Percentiles rank a stretch among this genome's conserved stretches.
phyloP scores from a whole-genome alignment of 2,329 filamentous ascomycete species.

The Phialophora chinensis region DNA sequence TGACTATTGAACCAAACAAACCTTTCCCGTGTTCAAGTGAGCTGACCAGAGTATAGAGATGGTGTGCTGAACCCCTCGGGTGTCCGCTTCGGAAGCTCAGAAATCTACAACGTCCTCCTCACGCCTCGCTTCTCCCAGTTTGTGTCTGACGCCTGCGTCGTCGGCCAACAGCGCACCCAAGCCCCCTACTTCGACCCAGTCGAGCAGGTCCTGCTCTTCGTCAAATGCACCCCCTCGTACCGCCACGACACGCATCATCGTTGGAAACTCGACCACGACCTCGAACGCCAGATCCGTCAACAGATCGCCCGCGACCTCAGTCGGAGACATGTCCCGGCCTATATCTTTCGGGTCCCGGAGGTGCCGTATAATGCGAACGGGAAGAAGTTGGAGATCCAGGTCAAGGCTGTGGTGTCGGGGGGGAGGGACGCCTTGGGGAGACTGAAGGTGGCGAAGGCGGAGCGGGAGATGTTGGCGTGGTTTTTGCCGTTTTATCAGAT shows the following conservation, averaged over 20 bases:
- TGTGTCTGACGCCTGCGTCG: slow-evolving; percentile 21
- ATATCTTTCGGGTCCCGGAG: slow-evolving; percentile 19
- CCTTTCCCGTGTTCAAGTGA: no score
- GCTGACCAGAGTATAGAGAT: slow-evolving; percentile 8
- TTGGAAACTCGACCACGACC: slow-evolving; percentile 36
- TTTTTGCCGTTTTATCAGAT: slow-evolving; percentile 22
- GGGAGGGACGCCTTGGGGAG: slow-evolving; percentile 18
- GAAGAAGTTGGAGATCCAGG: slow-evolving; percentile 33
- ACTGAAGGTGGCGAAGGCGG: slow-evolving; percentile 19
- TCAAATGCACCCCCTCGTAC: slow-evolving; percentile 10
- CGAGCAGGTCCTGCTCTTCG: slow-evolving; percentile 28
- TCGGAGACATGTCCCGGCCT: slow-evolving; percentile 42
- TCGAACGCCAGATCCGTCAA: slow-evolving; percentile 66
- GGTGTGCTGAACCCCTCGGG: slow-evolving; percentile 72
- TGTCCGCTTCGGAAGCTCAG: slow-evolving; percentile 87
- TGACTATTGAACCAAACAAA: not conserved
- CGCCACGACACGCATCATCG: no score
- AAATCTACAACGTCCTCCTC: slow-evolving; percentile 78
- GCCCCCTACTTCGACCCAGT: slow-evolving; percentile 18
- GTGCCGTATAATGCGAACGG: slow-evolving; percentile 33
- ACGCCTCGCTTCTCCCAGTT: slow-evolving; percentile 8
- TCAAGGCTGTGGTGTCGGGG: slow-evolving; percentile 17
- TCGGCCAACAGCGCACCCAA: slow-evolving; percentile 26
- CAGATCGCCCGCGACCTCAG: slow-evolving; percentile 71
- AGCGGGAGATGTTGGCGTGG: slow-evolving; percentile 15